Conservation (phyloP, 306 rosid genomes). For the Ceratonia siliqua region DNA sequence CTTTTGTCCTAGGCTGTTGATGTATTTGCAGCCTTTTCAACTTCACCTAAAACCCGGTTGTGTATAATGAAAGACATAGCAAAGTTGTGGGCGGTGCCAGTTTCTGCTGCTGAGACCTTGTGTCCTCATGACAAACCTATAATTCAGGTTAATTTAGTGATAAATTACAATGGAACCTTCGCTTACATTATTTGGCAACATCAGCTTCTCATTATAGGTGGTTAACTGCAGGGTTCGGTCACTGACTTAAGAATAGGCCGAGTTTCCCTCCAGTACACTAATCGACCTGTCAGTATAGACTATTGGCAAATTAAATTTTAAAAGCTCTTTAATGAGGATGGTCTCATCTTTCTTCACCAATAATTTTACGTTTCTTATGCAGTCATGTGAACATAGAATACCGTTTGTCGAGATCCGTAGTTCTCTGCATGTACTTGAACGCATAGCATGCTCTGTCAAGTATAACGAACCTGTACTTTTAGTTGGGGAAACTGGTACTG, state of each 20-base stretch:
- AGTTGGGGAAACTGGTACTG: conserved; percentile 99
- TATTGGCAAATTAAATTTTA: conserved; percentile 8
- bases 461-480: conserved; percentile 89
- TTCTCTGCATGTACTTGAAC: conserved; percentile 77
- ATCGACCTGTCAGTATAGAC: conserved; percentile 54
- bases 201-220: conserved; percentile 40
- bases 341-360: conserved; percentile 24
- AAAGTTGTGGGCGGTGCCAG: conserved; percentile 62
- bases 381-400: conserved; percentile 44
- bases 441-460: conserved; percentile 80
- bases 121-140: conserved; percentile 71
- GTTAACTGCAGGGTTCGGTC: conserved; percentile 61
- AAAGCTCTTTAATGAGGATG: not conserved
- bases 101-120: conserved; percentile 57
- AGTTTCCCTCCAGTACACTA: conserved; percentile 50
- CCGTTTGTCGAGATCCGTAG: conserved; percentile 78
- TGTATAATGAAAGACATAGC: conserved; percentile 72
- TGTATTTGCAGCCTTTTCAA: conserved; percentile 78
- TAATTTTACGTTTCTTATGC: conserved; percentile 42
- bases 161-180: not conserved
- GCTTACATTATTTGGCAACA: conserved; percentile 6
- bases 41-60: conserved; percentile 61
- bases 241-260: conserved; percentile 72
- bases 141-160: conserved; percentile 60
- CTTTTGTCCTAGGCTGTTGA: conserved; percentile 75